Evolutionary conservation across 306 rosid species (phyloP).

Genomic region (Sophora flavescens): DNA sequence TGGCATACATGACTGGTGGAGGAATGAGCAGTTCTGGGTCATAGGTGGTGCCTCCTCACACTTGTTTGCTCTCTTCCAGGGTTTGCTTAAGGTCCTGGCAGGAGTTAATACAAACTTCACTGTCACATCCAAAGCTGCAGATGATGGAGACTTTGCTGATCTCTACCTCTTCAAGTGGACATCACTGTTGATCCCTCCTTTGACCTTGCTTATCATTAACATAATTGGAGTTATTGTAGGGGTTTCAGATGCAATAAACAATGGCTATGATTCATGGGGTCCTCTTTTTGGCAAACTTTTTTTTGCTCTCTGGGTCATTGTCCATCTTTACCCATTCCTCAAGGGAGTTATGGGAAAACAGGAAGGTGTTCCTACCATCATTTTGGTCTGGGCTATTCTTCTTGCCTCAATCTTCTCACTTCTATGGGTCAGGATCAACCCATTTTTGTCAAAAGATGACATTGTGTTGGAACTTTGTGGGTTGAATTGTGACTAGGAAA

Average conservation of each 20-base stretch:
- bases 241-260: constrained; percentile 87
- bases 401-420: constrained; percentile 80
- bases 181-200: constrained; percentile 78
- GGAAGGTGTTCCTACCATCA: constrained; percentile 84
- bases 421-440: constrained; percentile 92
- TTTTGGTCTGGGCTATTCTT: constrained; percentile 90
- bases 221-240: constrained; percentile 86
- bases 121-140: constrained; percentile 90
- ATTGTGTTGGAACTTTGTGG: constrained; percentile 83
- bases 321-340: constrained; percentile 96
- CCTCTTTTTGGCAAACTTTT: constrained; percentile 81
- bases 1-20: constrained; percentile 97
- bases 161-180: constrained; percentile 97
- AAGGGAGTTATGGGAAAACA: constrained; percentile 93
- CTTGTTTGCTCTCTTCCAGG: constrained; percentile 86
- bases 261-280: constrained; percentile 93
- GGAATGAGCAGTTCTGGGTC: constrained; percentile 97
- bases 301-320: constrained; percentile 91
- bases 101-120: constrained; percentile 91
- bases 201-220: constrained; percentile 81
- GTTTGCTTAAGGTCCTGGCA: constrained; percentile 91
- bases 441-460: constrained; percentile 70
- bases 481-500: constrained; percentile 72
- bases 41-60: constrained; percentile 91
- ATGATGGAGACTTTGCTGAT: constrained; percentile 84